phyloP scores from a whole-genome alignment of 495 filamentous ascomycete species.

The Lophiotrema nucula region DNA sequence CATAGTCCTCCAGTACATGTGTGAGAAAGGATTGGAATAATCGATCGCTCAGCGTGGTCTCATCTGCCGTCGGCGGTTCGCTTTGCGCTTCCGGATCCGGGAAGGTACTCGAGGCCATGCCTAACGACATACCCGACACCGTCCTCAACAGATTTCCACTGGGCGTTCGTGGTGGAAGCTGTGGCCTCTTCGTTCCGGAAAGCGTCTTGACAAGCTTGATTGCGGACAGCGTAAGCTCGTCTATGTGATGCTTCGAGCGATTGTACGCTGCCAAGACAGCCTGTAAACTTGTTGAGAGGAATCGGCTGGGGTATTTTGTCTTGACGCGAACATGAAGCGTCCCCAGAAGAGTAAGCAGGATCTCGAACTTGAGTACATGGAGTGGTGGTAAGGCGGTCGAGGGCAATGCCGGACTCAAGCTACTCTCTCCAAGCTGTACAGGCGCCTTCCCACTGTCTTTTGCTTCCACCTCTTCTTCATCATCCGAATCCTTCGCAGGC shows the following conservation, averaged over 20 bases:
- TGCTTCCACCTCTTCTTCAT: constrained; percentile 39
- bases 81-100: constrained; percentile 79
- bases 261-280: constrained; percentile 70
- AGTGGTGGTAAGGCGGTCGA: constrained; percentile 33
- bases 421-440: constrained; percentile 13
- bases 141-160: constrained; percentile 54
- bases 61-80: constrained; percentile 52
- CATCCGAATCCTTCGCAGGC: constrained; percentile 51
- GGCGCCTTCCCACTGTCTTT: constrained; percentile 26
- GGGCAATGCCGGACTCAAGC: constrained; percentile 31
- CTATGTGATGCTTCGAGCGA: constrained; percentile 42
- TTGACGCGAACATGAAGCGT: constrained; percentile 85
- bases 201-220: constrained; percentile 74
- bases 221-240: constrained; percentile 69
- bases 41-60: constrained; percentile 58
- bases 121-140: constrained; percentile 19
- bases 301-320: constrained; percentile 87
- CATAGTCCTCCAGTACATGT: constrained; percentile 79
- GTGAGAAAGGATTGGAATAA: constrained; percentile 84
- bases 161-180: constrained; percentile 67
- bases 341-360: constrained; percentile 74
- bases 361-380: constrained; percentile 61
- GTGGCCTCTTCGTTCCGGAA: constrained; percentile 69
- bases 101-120: too few relatives aligned
- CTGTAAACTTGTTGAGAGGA: constrained; percentile 84